A percentile compares a stretch with the other conserved stretches of the same genome.
Evolutionary conservation across 176 grass and related monocot genomes (phyloP).

Genomic region (Phragmites australis): DNA sequence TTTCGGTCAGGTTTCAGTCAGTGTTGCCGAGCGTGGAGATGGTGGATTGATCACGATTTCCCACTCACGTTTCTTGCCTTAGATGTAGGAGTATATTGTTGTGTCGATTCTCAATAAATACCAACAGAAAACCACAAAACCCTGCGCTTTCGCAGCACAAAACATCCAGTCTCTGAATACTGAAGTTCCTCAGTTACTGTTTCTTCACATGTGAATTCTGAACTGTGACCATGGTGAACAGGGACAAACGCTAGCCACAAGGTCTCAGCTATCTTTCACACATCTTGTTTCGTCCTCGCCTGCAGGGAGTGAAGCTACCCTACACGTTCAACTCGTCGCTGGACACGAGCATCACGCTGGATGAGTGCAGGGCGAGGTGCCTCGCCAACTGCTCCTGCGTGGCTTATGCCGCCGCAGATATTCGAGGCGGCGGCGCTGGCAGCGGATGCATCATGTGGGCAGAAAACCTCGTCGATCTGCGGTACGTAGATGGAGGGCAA

Average conservation of each 20-base stretch:
- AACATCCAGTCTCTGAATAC: too few species aligned
- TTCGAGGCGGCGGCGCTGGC: conserved; percentile 28
- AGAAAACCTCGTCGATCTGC: conserved; percentile 11
- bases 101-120: too few species aligned
- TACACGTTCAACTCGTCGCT: conserved; percentile 31
- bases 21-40: too few species aligned
- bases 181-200: too few species aligned
- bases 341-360: conserved; percentile 32
- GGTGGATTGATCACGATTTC: too few species aligned
- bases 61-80: too few species aligned
- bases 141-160: too few species aligned
- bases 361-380: conserved; percentile 45
- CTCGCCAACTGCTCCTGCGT: conserved; percentile 57
- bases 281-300: neutral
- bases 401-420: conserved; percentile 44
- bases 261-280: too few species aligned
- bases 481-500: conserved; percentile 42
- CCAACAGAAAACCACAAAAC: too few species aligned
- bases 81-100: too few species aligned
- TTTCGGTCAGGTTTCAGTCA: too few species aligned
- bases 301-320: conserved; percentile 62
- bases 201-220: neutral
- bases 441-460: conserved; percentile 38
- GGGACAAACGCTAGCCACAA: neutral
- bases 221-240: neutral